Base-by-base conservation (phyloP, 1,139 yeast genomes). In the Candida sp. region DNA sequence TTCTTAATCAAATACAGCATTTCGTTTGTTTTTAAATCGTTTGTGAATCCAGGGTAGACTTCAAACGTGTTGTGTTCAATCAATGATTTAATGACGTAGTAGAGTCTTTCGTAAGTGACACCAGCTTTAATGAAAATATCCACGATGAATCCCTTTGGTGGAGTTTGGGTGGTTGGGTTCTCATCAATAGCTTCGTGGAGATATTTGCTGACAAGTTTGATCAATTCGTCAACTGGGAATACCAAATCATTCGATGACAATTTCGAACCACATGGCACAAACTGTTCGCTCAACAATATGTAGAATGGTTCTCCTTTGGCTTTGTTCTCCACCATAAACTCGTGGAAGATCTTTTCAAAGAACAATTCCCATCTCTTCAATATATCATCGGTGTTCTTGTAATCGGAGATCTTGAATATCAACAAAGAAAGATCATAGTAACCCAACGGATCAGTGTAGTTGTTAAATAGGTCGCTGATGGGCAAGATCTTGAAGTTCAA, bases 401-500 rank as follows among this genome's bases (percentile, higher is more conserved):
- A 85, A 63, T 94, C 98, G 1, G 98, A 86, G 7, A 88, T 81
- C 63, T 89, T 89, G 75, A 90, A 91, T 26, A 92, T 86, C 42
- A 84, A 72, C 53, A 93, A 75, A 55, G 96, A 89, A 48, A 93
- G 76, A 59, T 90, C 97, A 66, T 86, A 86, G 65, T 93, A 94
- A 4, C 94, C 94, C 57, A 93, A 73, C 9, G 97, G 97, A 61
- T 89, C 94, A 11, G 97, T 91, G 68, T 81, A 94, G 53, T 84
- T 86, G 69, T 94, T 94, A 75, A 86, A 94, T 49, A 94, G 73
- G 52, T 89, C 96, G 61, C 90, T 87, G 27, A 92, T 83, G 4
- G 87, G 80, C 59, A 88, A 70, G 32, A 94, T 82, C 62, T 83
- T 81, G 47, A 80, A 83, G 62, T 90, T 84, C 54, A 94, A 77